These are phyloP conservation scores for Scenedesmus sp. DNA, from an alignment of 163 green algal species.

Conservation along the genomic window DNA sequence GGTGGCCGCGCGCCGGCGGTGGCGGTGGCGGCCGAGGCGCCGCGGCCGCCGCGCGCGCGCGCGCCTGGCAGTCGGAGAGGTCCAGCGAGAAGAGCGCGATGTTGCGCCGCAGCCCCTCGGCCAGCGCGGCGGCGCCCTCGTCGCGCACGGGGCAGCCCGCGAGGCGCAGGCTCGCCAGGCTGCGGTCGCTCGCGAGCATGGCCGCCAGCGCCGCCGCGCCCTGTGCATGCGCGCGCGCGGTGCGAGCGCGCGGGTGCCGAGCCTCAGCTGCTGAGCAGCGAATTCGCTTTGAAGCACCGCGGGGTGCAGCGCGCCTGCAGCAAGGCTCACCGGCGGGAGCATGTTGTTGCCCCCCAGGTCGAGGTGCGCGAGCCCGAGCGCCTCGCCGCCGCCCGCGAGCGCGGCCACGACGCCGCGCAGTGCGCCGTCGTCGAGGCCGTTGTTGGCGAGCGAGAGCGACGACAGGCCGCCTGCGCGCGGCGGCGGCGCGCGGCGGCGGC, in stretches of 20 bases:
- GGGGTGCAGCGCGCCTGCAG: no score
- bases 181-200: constrained; percentile 4
- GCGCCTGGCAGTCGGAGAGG: constrained; percentile 21
- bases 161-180: constrained; percentile 36
- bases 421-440: constrained; percentile 37
- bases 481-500: no score
- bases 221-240: no score
- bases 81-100: constrained; percentile 45
- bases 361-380: constrained; percentile 29
- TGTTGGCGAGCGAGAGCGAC: constrained; percentile 32
- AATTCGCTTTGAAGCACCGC: no score
- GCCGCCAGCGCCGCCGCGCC: constrained; percentile 20
- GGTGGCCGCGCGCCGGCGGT: no score
- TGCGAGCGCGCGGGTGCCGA: no score
- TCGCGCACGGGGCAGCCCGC: constrained; percentile 34
- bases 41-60: no score
- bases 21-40: no score
- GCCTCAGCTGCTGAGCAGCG: no score
- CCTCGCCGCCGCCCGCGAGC: constrained; percentile 10
- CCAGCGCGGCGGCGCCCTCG: constrained; percentile 35
- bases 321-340: constrained; percentile 12
- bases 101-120: constrained; percentile 42
- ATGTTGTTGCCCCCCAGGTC: constrained; percentile 43
- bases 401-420: constrained; percentile 27
- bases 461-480: no score